Conservation (phyloP, 2,329 filamentous ascomycete genomes). For the Hypoxylon sp. region DNA sequence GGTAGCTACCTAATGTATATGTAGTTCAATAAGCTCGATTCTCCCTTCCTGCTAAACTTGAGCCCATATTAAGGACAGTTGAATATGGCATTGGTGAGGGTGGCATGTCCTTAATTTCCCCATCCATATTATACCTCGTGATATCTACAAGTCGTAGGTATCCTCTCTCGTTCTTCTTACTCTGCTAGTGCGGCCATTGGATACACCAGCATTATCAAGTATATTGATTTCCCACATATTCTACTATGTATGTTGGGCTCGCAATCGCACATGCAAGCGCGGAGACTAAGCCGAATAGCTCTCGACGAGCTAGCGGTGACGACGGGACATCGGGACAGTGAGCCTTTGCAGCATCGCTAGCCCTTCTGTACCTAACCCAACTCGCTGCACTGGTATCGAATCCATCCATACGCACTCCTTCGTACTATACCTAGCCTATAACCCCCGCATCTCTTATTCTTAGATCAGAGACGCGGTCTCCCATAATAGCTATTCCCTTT, state of each 20-base stretch:
- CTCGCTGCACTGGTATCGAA: not conserved
- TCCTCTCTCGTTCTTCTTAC: not conserved
- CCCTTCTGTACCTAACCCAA: not conserved
- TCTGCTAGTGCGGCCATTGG: not conserved
- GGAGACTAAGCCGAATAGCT: not conserved
- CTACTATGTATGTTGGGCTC: not conserved
- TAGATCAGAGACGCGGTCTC: not conserved
- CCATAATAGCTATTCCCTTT: not conserved
- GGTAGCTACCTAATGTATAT: not conserved
- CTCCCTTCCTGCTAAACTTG: not conserved
- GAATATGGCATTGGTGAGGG: not conserved
- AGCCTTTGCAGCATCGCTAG: not conserved
- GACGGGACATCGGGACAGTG: not conserved
- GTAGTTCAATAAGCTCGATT: constrained; percentile 1
- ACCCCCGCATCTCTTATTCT: not conserved
- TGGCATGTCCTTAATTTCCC: not conserved
- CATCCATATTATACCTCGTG: not conserved
- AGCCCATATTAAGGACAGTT: not conserved
- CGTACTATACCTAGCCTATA: not conserved
- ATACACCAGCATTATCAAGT: constrained; percentile 6
- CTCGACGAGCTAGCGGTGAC: constrained; percentile 5
- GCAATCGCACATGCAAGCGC: constrained; percentile 13
- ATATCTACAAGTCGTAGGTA: not conserved
- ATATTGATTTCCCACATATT: constrained; percentile 23
- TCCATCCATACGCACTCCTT: not conserved